A percentile compares a stretch with the other conserved stretches of the same genome.
Evolutionary conservation across 192 early-diverging fungal species (phyloP).

Genomic region (Coemansia erecta): DNA sequence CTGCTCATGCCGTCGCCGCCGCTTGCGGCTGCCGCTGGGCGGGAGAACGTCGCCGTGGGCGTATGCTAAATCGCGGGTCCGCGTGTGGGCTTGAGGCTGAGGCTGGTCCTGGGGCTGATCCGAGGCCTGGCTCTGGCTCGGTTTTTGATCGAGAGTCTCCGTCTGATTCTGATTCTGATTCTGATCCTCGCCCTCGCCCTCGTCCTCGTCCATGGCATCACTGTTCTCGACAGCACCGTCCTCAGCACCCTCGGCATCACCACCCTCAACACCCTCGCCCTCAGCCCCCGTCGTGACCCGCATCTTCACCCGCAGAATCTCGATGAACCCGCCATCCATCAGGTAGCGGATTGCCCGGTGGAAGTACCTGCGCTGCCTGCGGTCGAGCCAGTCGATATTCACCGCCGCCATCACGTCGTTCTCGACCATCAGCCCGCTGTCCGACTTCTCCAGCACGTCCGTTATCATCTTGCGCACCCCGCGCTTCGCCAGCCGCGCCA

Average conservation of each 20-base stretch:
- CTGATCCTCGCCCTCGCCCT: background rate
- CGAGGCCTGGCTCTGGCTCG: background rate
- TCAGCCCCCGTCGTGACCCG: slow-evolving; percentile 5
- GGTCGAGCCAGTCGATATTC: slow-evolving; percentile 25
- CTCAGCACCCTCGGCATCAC: background rate
- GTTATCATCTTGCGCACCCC: slow-evolving; percentile 15
- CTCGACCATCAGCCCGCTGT: slow-evolving; percentile 32
- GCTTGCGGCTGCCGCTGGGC: no score
- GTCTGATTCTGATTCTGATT: background rate
- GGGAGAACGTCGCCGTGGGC: no score
- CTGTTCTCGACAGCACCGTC: no score
- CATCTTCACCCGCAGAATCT: slow-evolving; percentile 29
- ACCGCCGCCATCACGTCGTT: slow-evolving; percentile 31
- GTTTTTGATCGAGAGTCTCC: background rate
- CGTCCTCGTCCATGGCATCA: background rate
- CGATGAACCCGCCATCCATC: slow-evolving; percentile 10
- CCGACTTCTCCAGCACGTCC: slow-evolving; percentile 18
- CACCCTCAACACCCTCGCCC: background rate
- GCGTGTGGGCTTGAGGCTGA: no score
- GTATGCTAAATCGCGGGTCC: no score
- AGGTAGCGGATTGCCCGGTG: slow-evolving; percentile 24
- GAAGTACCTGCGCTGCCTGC: slow-evolving; percentile 25
- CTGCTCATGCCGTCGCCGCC: no score
- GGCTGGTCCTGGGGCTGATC: no score
- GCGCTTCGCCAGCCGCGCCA: slow-evolving; percentile 12